Evolutionary conservation across 1,139 yeast species (phyloP), one percentile per base, ranked within the genome.

Genomic region (Blastobotrys buckinghamii): DNA sequence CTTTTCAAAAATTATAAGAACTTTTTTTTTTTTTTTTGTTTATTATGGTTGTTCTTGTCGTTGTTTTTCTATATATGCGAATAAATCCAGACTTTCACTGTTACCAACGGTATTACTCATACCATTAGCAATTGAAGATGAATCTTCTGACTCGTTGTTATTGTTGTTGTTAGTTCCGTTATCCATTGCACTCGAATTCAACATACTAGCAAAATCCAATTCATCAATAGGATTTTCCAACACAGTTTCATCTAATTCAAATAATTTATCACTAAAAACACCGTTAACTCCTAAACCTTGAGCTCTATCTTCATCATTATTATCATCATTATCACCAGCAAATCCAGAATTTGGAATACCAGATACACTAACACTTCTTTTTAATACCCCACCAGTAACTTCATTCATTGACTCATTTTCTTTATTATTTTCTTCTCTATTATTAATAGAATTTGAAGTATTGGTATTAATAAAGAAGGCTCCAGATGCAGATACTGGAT

Each of bases 21-120:
- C 4, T 15, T 32, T 32, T 16, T 15, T 32, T 16, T 32, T 32
- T 10, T 12, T 29, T 13, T 29, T 29, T 13, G 3, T 13, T 35
- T 17, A 7, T 26, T 39, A 27, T 8, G 17, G 26, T 24, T 39
- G 34, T 32, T 39, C 34, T 16, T 39, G 42, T 22, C 44, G 44
- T 26, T 41, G 44, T 15, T 41, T 15, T 41, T 41, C 44, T 41
- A 41, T 41, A 41, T 41, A 41, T 41, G 44, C 44, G 29, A 41
- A 41, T 41, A 41, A 41, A 41, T 41, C 44, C 29, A 41, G 44
- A 32, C 12, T 41, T 15, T 39, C 42, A 22, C 7, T 7, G 7
- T 22, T 22, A 22, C 24, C 24, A 22, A 4, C 7, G 7, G 24
- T 32, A 32, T 32, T 32, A 32, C 17, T 32, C 4, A 5, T 16